These are phyloP conservation scores for Triticum monococcum DNA, from an alignment of 176 grass and related monocot species.

Conservation along the genomic window DNA sequence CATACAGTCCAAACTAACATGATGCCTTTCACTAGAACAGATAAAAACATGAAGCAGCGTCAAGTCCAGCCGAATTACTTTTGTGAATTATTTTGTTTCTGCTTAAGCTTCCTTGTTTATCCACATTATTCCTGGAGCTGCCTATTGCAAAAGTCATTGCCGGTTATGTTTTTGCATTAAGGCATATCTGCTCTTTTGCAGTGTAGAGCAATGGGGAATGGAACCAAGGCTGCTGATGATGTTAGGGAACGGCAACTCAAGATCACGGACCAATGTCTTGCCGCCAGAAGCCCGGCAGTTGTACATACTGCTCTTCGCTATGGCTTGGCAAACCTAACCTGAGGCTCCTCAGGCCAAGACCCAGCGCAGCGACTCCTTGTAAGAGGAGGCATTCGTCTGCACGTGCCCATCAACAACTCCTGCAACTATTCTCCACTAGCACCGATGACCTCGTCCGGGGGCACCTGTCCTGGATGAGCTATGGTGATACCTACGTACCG, in stretches of 20 bases:
- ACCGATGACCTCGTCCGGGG: slow-evolving; percentile 38
- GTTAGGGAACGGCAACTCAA: background rate
- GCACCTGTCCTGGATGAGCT: slow-evolving; percentile 30
- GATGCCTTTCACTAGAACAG: background rate
- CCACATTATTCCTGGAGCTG: background rate
- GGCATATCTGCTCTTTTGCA: slow-evolving; percentile 12
- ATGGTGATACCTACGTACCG: slow-evolving; percentile 25
- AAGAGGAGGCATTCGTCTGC: slow-evolving; percentile 40
- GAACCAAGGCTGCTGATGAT: background rate
- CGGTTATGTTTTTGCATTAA: background rate
- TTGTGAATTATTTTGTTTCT: background rate
- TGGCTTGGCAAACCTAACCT: slow-evolving; percentile 28
- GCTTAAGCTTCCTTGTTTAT: background rate
- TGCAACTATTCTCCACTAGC: slow-evolving; percentile 53
- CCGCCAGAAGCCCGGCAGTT: background rate
- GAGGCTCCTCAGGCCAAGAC: slow-evolving; percentile 17
- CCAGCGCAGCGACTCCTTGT: slow-evolving; percentile 22
- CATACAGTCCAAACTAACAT: background rate
- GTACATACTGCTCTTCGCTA: slow-evolving; percentile 24
- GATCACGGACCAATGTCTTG: background rate
- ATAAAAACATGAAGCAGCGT: background rate
- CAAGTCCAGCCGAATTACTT: background rate
- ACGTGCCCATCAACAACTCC: slow-evolving; percentile 74
- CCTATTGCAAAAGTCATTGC: background rate
- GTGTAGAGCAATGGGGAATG: slow-evolving; percentile 23